A percentile compares a stretch with the other conserved stretches of the same genome.
Evolutionary conservation across 176 grass and related monocot genomes (phyloP).

Genomic region (Rhynchospora breviuscula): DNA sequence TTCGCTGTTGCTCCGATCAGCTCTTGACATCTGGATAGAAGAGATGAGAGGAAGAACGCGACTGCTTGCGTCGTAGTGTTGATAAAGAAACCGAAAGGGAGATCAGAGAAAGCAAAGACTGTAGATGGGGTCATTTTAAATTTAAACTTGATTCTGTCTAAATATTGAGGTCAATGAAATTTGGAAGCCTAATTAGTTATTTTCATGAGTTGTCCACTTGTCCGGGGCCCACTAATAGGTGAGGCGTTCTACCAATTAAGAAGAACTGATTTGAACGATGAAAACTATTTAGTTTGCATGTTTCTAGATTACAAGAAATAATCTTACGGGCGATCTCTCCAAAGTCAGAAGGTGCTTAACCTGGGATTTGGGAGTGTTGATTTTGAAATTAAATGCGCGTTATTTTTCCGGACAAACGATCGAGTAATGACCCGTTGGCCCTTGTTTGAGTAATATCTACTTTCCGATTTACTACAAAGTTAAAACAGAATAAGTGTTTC

Average conservation of each 20-base stretch:
- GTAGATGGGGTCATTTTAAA: background rate
- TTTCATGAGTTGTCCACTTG: background rate
- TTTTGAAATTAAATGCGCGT: no score
- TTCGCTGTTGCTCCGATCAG: background rate
- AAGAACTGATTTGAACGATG: background rate
- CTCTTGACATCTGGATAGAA: background rate
- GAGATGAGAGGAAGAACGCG: background rate
- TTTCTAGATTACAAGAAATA: background rate
- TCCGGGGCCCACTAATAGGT: background rate
- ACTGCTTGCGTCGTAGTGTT: background rate
- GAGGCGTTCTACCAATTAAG: background rate
- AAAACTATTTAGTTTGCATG: background rate
- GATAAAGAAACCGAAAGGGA: background rate
- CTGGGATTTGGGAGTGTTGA: no score
- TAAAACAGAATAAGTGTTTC: background rate
- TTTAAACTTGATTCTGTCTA: background rate
- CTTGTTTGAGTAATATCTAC: background rate
- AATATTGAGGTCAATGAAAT: background rate
- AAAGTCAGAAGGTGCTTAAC: background rate
- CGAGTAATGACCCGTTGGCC: background rate
- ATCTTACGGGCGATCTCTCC: background rate
- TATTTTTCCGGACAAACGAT: background rate
- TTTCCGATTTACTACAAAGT: no score
- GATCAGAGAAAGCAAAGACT: background rate
- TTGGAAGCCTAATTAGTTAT: background rate